These are phyloP conservation scores for Candida yuanshanica DNA, from an alignment of 805 yeast genomes.

Conservation along the genomic window DNA sequence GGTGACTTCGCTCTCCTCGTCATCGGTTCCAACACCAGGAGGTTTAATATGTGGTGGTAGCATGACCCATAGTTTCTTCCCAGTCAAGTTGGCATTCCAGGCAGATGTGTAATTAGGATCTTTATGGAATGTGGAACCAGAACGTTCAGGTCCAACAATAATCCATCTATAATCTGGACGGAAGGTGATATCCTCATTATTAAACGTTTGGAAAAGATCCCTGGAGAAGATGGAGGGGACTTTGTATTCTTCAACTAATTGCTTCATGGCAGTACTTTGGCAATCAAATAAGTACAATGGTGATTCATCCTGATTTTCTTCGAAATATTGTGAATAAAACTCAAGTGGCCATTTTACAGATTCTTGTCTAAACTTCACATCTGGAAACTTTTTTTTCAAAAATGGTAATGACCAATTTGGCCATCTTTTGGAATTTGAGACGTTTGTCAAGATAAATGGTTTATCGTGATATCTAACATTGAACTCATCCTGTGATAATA, in stretches of 20 bases:
- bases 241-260: conserved; percentile 45
- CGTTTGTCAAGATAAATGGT: conserved; percentile 58
- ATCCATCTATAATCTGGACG: conserved; percentile 94
- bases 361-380: conserved; percentile 73
- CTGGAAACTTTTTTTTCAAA: conserved; percentile 49
- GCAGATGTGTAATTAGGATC: conserved; percentile 91
- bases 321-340: conserved; percentile 56
- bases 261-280: conserved; percentile 58
- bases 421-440: conserved; percentile 39
- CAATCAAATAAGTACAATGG: conserved; percentile 88
- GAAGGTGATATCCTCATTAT: conserved; percentile 27
- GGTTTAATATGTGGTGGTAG: conserved; percentile 71
- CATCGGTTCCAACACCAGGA: conserved; percentile 79
- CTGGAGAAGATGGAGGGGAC: conserved; percentile 49
- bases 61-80: conserved; percentile 85
- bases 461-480: conserved; percentile 37
- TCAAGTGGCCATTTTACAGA: conserved; percentile 72
- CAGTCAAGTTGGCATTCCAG: conserved; percentile 77
- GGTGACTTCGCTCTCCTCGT: conserved; percentile 80
- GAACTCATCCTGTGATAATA: conserved; percentile 42
- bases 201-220: conserved; percentile 59
- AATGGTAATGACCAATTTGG: conserved; percentile 55
- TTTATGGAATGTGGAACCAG: conserved; percentile 89
- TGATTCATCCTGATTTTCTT: conserved; percentile 65
- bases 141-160: conserved; percentile 73